These are phyloP conservation scores for Trifolium pratense DNA, from an alignment of 306 rosid genomes.

Conservation along the genomic window DNA sequence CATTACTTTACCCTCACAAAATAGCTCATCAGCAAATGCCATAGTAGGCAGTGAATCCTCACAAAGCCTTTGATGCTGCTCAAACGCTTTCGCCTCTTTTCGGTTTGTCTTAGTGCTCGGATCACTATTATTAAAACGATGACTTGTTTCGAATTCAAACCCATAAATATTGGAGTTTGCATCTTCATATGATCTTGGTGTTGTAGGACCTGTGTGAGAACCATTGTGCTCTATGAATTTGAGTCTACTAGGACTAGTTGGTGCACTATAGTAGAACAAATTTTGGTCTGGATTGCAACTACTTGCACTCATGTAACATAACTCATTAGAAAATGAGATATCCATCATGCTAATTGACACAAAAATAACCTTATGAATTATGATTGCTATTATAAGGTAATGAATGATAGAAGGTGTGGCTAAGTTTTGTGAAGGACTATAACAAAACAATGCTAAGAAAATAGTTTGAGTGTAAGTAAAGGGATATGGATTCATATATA, in stretches of 20 bases:
- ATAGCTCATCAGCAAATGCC: conserved; percentile 87
- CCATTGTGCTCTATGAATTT: conserved; percentile 28
- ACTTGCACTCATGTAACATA: conserved; percentile 43
- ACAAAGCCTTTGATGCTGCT: conserved; percentile 20
- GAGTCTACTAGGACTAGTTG: conserved; percentile 66
- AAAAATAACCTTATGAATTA: background rate
- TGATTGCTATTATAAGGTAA: conserved; percentile 22
- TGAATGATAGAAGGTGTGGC: conserved; percentile 21
- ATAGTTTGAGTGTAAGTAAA: conserved; percentile 40
- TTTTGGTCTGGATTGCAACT: conserved; percentile 43
- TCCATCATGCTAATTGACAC: conserved; percentile 47
- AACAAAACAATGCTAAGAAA: conserved; percentile 21
- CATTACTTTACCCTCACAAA: conserved; percentile 74
- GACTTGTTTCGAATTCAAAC: conserved; percentile 73
- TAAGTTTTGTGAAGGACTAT: background rate
- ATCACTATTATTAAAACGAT: conserved; percentile 40
- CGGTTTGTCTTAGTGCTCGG: conserved; percentile 26
- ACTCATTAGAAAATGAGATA: conserved; percentile 44
- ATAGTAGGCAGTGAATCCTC: conserved; percentile 53
- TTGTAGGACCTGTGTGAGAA: conserved; percentile 47
- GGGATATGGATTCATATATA: conserved; percentile 37
- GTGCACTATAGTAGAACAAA: conserved; percentile 66
- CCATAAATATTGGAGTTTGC: conserved; percentile 51
- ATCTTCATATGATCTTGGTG: conserved; percentile 54
- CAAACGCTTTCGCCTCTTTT: conserved; percentile 13